These are phyloP conservation scores for Anthracocystis walkeri DNA, from an alignment of 1,284 basidiomycete genomes.

Conservation along the genomic window DNA sequence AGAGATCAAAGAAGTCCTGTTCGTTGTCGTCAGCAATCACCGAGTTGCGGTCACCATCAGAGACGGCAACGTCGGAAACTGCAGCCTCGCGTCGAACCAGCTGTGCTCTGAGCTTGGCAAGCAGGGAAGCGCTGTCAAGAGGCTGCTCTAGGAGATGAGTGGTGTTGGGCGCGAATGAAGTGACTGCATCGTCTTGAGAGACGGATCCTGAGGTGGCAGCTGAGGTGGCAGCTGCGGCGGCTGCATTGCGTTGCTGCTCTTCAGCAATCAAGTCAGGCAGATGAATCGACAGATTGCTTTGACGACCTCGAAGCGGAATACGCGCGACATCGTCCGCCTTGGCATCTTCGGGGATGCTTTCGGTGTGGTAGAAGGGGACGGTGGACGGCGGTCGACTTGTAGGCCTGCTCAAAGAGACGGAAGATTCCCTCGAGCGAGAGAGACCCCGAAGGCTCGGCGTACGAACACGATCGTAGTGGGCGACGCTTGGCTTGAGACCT, in stretches of 20 bases:
- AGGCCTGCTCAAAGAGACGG: slow-evolving; percentile 45
- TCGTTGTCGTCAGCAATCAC: slow-evolving; percentile 39
- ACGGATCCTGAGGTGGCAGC: background rate
- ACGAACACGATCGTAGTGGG: slow-evolving; percentile 60
- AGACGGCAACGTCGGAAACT: slow-evolving; percentile 34
- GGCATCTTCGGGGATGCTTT: slow-evolving; percentile 49
- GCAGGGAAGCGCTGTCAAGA: slow-evolving; percentile 41
- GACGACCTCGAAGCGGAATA: slow-evolving; percentile 33
- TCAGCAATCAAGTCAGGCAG: slow-evolving; percentile 47
- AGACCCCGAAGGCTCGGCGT: slow-evolving; percentile 58
- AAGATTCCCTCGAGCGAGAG: slow-evolving; percentile 54
- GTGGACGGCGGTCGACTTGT: slow-evolving; percentile 49
- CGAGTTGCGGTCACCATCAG: slow-evolving; percentile 36
- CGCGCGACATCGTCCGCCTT: slow-evolving; percentile 17
- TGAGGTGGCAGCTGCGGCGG: slow-evolving; percentile 9
- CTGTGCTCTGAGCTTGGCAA: slow-evolving; percentile 46
- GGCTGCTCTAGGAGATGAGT: slow-evolving; percentile 38
- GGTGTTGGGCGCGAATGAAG: slow-evolving; percentile 24
- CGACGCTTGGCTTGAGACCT: slow-evolving; percentile 51
- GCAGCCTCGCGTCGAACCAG: slow-evolving; percentile 46
- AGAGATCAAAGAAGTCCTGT: slow-evolving; percentile 58
- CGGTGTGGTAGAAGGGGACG: slow-evolving; percentile 35
- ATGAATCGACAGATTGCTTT: slow-evolving; percentile 43
- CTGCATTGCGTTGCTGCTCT: slow-evolving; percentile 46
- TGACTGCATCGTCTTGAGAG: slow-evolving; percentile 8